Evolutionary conservation across 2,329 filamentous ascomycete genomes (phyloP).

Genomic region (Trichoderma sp.): DNA sequence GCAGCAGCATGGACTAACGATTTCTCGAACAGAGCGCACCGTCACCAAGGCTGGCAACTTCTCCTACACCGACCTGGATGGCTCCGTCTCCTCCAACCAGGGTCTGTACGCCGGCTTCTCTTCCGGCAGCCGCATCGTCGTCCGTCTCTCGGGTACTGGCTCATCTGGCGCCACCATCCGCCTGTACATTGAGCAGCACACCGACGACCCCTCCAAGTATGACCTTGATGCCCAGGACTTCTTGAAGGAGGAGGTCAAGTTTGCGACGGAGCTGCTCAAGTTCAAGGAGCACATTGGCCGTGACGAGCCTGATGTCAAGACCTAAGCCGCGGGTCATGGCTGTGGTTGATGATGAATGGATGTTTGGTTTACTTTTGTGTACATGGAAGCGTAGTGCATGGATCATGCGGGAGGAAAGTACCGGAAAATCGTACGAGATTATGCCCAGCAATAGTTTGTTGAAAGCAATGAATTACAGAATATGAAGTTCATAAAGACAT

Average conservation of each 20-base stretch:
- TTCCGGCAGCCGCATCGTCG: slow-evolving; percentile 91
- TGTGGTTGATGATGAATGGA: neutral
- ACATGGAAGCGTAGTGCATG: slow-evolving; percentile 11
- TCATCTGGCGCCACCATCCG: slow-evolving; percentile 95
- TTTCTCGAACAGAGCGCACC: slow-evolving; percentile 62
- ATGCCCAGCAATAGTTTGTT: slow-evolving; percentile 22
- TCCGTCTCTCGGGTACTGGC: slow-evolving; percentile 91
- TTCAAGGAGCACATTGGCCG: slow-evolving; percentile 92
- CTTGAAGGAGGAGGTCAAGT: slow-evolving; percentile 83
- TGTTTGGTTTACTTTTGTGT: neutral
- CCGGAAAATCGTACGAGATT: slow-evolving; percentile 8
- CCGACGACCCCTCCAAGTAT: slow-evolving; percentile 76
- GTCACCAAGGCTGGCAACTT: slow-evolving; percentile 93
- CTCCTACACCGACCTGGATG: slow-evolving; percentile 97
- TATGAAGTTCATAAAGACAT: neutral
- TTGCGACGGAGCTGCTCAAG: slow-evolving; percentile 83
- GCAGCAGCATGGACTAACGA: slow-evolving; percentile 30
- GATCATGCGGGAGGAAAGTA: neutral
- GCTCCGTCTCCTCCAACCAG: slow-evolving; percentile 93
- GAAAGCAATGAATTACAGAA: slow-evolving; percentile 13
- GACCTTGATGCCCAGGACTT: slow-evolving; percentile 87
- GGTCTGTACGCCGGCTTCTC: slow-evolving; percentile 94
- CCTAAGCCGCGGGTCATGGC: slow-evolving; percentile 52
- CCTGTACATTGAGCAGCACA: slow-evolving; percentile 96
- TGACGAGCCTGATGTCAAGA: slow-evolving; percentile 95